phyloP scores from a whole-genome alignment of 495 filamentous ascomycete genomes.

The Neurospora sp. region DNA sequence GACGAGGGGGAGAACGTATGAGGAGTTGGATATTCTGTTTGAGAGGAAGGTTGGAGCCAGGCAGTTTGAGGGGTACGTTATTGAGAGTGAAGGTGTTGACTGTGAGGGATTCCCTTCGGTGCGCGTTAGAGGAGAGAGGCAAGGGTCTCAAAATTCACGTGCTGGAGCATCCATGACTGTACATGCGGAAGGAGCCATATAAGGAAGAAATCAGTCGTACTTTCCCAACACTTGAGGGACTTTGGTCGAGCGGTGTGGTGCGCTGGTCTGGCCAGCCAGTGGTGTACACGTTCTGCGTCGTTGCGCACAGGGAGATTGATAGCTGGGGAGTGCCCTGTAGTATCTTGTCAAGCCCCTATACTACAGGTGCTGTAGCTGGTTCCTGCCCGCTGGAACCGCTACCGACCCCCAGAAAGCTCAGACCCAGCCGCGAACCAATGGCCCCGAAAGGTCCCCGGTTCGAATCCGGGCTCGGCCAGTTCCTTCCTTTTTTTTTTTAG shows the following conservation, averaged over 20 bases:
- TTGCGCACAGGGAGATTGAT: background rate
- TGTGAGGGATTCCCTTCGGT: background rate
- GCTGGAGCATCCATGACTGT: background rate
- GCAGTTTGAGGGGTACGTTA: constrained; percentile 31
- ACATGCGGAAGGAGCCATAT: background rate
- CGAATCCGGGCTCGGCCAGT: background rate
- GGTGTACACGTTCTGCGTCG: background rate
- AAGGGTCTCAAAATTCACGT: background rate
- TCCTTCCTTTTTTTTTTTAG: background rate
- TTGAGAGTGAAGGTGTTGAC: constrained; percentile 11
- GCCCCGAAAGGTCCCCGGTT: background rate
- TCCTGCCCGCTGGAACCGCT: no score
- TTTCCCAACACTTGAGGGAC: background rate
- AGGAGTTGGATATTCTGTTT: constrained; percentile 45
- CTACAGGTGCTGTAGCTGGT: background rate
- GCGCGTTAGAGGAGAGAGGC: background rate
- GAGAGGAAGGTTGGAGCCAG: constrained; percentile 44
- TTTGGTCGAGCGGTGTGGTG: background rate
- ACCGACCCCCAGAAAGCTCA: background rate
- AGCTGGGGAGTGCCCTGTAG: background rate
- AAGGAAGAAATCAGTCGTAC: background rate
- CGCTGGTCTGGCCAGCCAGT: background rate
- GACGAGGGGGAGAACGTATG: constrained; percentile 47
- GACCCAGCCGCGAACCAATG: background rate
- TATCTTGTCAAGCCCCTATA: background rate